phyloP scores from a whole-genome alignment of 1,139 yeast genomes.

The Lodderomyces pseudojiufengensis region DNA sequence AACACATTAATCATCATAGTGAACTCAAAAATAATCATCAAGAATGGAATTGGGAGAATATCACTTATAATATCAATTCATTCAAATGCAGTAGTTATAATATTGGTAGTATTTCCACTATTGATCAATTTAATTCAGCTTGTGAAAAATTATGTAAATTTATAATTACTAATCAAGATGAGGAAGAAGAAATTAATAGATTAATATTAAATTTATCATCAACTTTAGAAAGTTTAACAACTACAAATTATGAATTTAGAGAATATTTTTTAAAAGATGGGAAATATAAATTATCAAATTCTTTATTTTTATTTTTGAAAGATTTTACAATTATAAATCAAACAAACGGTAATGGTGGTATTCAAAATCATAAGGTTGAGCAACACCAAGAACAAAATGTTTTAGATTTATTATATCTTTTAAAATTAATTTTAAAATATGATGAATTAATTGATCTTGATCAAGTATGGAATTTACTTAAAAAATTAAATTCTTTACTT shows the following conservation, averaged over 20 bases:
- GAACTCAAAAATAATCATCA: conserved; percentile 9
- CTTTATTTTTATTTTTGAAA: conserved; percentile 18
- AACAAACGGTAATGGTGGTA: not conserved
- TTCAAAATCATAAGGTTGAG: not conserved
- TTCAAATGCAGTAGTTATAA: no score
- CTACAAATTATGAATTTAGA: conserved; percentile 22
- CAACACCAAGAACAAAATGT: conserved; percentile 3
- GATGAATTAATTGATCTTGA: conserved; percentile 9
- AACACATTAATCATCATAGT: no score
- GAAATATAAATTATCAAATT: conserved; percentile 19
- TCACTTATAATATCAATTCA: conserved; percentile 5
- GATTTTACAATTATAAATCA: not conserved
- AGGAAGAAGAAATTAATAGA: conserved; percentile 3
- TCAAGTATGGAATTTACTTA: conserved; percentile 9
- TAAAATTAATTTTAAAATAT: conserved; percentile 10
- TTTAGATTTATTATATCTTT: conserved; percentile 10
- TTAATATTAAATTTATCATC: conserved; percentile 6
- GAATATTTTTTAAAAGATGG: conserved; percentile 27
- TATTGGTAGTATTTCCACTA: not conserved
- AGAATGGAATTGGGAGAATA: conserved; percentile 38
- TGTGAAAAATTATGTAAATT: conserved; percentile 8
- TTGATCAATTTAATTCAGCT: conserved; percentile 10
- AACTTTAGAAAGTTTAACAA: conserved; percentile 9
- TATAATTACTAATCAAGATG: not conserved
- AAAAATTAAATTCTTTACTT: conserved; percentile 1